phyloP scores from a whole-genome alignment of 2,329 filamentous ascomycete species.

The Paecilomyces formosus region DNA sequence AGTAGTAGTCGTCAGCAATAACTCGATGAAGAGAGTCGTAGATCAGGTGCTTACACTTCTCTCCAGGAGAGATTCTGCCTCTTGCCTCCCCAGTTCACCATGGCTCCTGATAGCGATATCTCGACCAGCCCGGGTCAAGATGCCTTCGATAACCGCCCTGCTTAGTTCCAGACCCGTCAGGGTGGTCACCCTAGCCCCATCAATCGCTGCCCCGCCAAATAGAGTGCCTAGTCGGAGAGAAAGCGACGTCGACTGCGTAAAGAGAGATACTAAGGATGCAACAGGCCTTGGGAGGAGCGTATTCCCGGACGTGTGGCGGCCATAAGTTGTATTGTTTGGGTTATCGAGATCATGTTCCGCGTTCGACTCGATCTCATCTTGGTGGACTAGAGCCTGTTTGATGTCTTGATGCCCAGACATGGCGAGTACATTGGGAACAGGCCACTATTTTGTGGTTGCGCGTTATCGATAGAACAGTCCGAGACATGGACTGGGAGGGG shows the following conservation, averaged over 20 bases:
- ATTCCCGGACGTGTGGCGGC: slow-evolving; percentile 18
- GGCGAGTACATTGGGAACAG: background rate
- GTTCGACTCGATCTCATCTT: background rate
- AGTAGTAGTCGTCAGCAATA: slow-evolving; percentile 1
- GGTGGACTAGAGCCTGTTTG: background rate
- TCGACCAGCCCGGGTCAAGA: slow-evolving; percentile 36
- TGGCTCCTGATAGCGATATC: slow-evolving; percentile 39
- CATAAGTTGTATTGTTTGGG: slow-evolving; percentile 12
- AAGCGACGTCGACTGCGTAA: slow-evolving; percentile 39
- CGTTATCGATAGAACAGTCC: background rate
- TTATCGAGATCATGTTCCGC: slow-evolving; percentile 2
- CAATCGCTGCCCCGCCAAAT: slow-evolving; percentile 36
- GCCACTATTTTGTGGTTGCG: background rate
- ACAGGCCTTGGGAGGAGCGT: slow-evolving; percentile 38
- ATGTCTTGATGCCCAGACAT: background rate
- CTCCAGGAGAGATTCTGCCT: slow-evolving; percentile 39
- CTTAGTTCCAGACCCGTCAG: slow-evolving; percentile 38
- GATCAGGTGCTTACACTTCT: slow-evolving; percentile 30
- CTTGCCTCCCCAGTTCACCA: slow-evolving; percentile 36
- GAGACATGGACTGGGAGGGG: background rate
- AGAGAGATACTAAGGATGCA: slow-evolving; percentile 36
- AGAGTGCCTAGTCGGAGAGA: slow-evolving; percentile 37
- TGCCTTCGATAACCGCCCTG: slow-evolving; percentile 37
- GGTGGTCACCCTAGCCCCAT: slow-evolving; percentile 36
- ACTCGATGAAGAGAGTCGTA: background rate